Evolutionary conservation across 2,329 filamentous ascomycete species (phyloP).

Genomic region (Pyricularia grisea): DNA sequence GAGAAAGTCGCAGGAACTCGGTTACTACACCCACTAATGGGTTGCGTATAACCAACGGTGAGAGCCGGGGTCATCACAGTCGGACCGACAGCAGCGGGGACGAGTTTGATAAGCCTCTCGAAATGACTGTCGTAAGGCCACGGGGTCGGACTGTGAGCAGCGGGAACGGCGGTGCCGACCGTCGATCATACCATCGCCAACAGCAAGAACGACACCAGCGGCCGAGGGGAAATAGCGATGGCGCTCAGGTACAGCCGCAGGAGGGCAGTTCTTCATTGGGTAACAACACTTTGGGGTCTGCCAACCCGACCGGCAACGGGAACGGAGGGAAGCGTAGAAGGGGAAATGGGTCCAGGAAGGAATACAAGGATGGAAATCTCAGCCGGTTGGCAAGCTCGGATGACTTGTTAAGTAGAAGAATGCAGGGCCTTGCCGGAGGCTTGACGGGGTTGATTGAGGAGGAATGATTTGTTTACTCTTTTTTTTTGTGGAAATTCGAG

Average conservation of each 20-base stretch:
- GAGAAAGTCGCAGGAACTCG: constrained; percentile 15
- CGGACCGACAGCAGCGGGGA: constrained; percentile 60
- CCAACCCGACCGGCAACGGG: constrained; percentile 4
- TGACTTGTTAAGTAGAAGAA: constrained; percentile 45
- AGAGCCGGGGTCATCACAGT: constrained; percentile 32
- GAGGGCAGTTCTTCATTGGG: constrained; percentile 1
- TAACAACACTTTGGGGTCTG: neutral
- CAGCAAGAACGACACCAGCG: constrained; percentile 11
- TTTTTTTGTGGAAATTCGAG: neutral
- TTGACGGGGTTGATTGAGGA: constrained; percentile 40
- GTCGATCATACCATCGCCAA: neutral
- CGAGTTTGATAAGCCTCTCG: constrained; percentile 64
- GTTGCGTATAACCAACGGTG: constrained; percentile 11
- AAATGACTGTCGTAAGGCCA: constrained; percentile 65
- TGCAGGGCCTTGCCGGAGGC: constrained; percentile 47
- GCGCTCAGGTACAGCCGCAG: neutral
- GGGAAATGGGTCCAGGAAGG: constrained; percentile 18
- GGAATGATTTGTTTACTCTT: constrained; percentile 1
- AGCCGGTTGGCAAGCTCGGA: constrained; percentile 45
- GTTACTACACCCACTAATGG: neutral
- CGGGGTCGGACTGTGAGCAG: constrained; percentile 10
- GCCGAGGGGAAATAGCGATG: constrained; percentile 10
- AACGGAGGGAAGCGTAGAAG: constrained; percentile 19
- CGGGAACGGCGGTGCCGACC: neutral
- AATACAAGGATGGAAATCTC: constrained; percentile 22